phyloP scores from a whole-genome alignment of 345 rosid genomes.

The Eucalyptus curtisii region DNA sequence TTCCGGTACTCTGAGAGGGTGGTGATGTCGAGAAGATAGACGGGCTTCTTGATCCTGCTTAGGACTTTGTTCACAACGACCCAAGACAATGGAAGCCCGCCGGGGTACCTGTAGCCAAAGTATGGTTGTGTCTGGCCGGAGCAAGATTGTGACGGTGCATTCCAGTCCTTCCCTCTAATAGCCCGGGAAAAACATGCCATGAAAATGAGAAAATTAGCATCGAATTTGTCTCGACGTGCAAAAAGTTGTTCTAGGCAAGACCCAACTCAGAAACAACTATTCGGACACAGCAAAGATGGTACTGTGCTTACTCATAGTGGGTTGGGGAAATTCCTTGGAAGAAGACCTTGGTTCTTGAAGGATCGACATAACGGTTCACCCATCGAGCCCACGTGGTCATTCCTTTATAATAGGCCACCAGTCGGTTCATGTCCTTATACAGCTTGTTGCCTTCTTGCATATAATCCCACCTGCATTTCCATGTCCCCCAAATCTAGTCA shows the following conservation, averaged over 20 bases:
- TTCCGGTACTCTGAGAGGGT: slow-evolving; percentile 37
- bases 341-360: slow-evolving; percentile 70
- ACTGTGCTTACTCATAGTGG: slow-evolving; percentile 66
- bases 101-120: slow-evolving; percentile 62
- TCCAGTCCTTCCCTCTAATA: slow-evolving; percentile 83
- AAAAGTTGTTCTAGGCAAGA: not conserved
- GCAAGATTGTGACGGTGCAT: slow-evolving; percentile 46
- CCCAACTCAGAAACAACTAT: not conserved
- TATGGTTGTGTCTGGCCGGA: slow-evolving; percentile 47
- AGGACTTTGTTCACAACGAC: slow-evolving; percentile 69
- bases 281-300: not conserved
- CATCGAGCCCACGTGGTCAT: slow-evolving; percentile 93
- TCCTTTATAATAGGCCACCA: slow-evolving; percentile 73
- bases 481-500: not conserved
- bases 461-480: slow-evolving; percentile 56
- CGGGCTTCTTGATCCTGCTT: slow-evolving; percentile 59
- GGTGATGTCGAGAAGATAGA: slow-evolving; percentile 69
- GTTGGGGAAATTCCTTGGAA: slow-evolving; percentile 77
- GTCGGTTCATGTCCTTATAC: slow-evolving; percentile 77
- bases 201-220: not conserved
- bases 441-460: slow-evolving; percentile 47
- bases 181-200: not conserved
- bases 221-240: not conserved
- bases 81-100: slow-evolving; percentile 58
- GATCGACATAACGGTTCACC: slow-evolving; percentile 55